Conservation (phyloP, 2,329 filamentous ascomycete genomes). For the Fusarium veterinarium region DNA sequence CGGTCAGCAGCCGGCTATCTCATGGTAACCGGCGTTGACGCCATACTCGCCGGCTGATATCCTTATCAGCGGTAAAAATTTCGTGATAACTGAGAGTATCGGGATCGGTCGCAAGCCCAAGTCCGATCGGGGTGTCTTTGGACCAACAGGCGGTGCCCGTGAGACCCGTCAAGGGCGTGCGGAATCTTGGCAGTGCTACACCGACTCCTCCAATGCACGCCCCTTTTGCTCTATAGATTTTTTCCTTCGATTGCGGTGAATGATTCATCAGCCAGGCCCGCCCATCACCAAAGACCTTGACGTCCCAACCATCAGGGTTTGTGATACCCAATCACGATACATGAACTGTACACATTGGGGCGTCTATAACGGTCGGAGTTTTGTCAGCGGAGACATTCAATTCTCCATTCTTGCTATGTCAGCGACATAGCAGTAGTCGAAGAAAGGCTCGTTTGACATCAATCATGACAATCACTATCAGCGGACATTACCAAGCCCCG, state of each 20-base stretch:
- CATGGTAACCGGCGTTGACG: conserved; percentile 20
- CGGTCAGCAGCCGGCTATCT: conserved; percentile 25
- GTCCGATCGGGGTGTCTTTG: conserved; percentile 31
- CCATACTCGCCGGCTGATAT: conserved; percentile 23
- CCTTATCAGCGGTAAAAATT: conserved; percentile 35
- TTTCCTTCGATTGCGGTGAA: conserved; percentile 25
- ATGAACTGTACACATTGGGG: conserved; percentile 12
- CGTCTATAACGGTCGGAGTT: conserved; percentile 17
- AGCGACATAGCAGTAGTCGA: not conserved
- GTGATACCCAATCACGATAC: conserved; percentile 21
- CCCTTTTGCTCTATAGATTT: not conserved
- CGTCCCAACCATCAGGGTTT: conserved; percentile 27
- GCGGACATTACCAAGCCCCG: conserved; percentile 20
- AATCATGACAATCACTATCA: conserved; percentile 2
- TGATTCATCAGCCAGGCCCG: conserved; percentile 39
- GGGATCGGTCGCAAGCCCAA: conserved; percentile 34
- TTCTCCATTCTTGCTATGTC: conserved; percentile 9
- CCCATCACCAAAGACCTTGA: conserved; percentile 30
- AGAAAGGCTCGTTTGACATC: conserved; percentile 17
- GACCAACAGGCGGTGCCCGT: conserved; percentile 16
- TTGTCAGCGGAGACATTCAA: conserved; percentile 32
- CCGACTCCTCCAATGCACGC: conserved; percentile 5
- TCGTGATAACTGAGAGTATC: conserved; percentile 30
- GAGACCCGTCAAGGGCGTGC: conserved; percentile 11
- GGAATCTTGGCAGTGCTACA: not conserved